Conservation (phyloP, 768 basidiomycete species). For the Phylloporus scabripes region DNA sequence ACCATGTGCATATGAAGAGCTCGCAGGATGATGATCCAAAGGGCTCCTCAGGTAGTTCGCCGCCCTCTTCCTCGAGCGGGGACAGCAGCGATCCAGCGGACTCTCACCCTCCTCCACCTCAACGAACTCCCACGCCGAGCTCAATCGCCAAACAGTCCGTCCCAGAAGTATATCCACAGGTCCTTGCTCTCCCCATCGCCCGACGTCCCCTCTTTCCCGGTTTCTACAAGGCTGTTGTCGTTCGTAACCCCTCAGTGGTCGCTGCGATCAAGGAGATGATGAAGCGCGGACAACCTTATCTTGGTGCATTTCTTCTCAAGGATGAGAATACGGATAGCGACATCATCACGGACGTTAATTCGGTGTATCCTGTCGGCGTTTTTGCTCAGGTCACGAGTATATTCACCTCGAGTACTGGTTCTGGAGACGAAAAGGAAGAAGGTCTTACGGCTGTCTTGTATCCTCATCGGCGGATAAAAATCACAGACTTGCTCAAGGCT, state of each 20-base stretch:
- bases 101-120: slow-evolving; percentile 37
- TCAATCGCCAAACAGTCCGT: slow-evolving; percentile 82
- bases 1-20: slow-evolving; percentile 19
- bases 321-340: slow-evolving; percentile 91
- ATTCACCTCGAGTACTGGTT: slow-evolving; percentile 55
- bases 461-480: slow-evolving; percentile 85
- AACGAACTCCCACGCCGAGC: slow-evolving; percentile 35
- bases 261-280: slow-evolving; percentile 95
- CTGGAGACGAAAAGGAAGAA: slow-evolving; percentile 69
- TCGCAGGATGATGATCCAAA: slow-evolving; percentile 30
- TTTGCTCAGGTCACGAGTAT: slow-evolving; percentile 97
- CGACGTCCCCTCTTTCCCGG: slow-evolving; percentile 94
- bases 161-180: slow-evolving; percentile 88
- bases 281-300: slow-evolving; percentile 93
- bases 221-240: slow-evolving; percentile 96
- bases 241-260: slow-evolving; percentile 86
- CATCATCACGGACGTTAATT: slow-evolving; percentile 80
- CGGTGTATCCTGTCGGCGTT: slow-evolving; percentile 90
- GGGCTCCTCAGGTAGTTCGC: slow-evolving; percentile 29
- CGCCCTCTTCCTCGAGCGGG: slow-evolving; percentile 38
- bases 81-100: slow-evolving; percentile 35
- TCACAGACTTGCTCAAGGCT: slow-evolving; percentile 79
- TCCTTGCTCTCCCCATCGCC: slow-evolving; percentile 92
- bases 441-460: slow-evolving; percentile 93
- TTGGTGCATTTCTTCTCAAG: slow-evolving; percentile 94